Evolutionary conservation across 495 filamentous ascomycete genomes (phyloP).

Genomic region (Tuber microsphaerosporum): DNA sequence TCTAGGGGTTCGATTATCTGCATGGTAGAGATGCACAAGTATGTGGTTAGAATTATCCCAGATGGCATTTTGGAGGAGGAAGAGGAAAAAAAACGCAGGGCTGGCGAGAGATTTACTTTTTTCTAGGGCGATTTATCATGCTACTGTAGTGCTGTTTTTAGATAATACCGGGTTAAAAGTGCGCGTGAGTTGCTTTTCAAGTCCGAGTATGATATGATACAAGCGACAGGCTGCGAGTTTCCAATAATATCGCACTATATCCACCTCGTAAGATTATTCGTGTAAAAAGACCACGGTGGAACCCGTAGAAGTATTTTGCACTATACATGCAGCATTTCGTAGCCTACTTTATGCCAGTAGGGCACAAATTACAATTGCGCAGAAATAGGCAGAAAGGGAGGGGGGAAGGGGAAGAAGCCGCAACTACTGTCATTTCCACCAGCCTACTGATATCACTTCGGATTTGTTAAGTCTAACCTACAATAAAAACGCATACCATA

Average conservation of each 20-base stretch:
- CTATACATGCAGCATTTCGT: background rate
- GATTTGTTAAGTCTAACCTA: slow-evolving; percentile 2
- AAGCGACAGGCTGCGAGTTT: background rate
- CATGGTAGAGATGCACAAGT: background rate
- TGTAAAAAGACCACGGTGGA: background rate
- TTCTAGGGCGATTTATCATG: too few relatives aligned
- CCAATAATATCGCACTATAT: background rate
- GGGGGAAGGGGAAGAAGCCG: background rate
- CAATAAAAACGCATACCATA: slow-evolving; percentile 16
- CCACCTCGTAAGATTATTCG: background rate
- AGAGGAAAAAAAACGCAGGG: background rate
- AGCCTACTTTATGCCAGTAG: background rate
- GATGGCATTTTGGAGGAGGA: background rate
- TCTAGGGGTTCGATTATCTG: slow-evolving; percentile 2
- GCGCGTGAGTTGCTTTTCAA: background rate
- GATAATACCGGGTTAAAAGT: background rate
- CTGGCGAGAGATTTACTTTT: background rate
- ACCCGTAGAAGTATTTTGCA: background rate
- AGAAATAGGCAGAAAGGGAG: slow-evolving; percentile 1
- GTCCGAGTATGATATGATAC: background rate
- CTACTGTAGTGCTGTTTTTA: background rate
- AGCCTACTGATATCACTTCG: background rate
- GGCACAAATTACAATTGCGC: slow-evolving; percentile 5
- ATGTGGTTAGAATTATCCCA: background rate
- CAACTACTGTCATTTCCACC: slow-evolving; percentile 17